Evolutionary conservation across 257 asterid species (phyloP).

Genomic region (Rubia yunnanensis): DNA sequence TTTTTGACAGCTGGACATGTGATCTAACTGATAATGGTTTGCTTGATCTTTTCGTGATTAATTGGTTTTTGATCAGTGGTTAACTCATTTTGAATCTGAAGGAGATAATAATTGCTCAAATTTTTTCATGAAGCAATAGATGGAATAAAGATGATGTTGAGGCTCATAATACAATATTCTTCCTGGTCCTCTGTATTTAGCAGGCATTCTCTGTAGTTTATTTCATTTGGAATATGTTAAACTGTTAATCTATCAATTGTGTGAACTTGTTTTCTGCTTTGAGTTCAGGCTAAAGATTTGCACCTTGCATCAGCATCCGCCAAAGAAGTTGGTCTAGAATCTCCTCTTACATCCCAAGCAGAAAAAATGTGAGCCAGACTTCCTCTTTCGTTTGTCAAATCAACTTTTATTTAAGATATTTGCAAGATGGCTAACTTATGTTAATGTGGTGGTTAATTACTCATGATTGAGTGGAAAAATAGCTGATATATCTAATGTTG

Average conservation of each 20-base stretch:
- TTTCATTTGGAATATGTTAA: not conserved
- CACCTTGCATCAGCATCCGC: constrained; percentile 67
- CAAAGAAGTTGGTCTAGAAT: constrained; percentile 41
- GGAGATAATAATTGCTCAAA: not conserved
- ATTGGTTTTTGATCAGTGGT: not conserved
- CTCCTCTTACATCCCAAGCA: constrained; percentile 55
- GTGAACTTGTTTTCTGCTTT: not conserved
- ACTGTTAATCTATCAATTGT: not conserved
- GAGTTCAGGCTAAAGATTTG: constrained; percentile 78
- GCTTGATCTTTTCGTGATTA: not conserved
- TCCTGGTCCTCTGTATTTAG: not conserved
- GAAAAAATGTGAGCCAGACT: constrained; percentile 53
- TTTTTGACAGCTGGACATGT: not conserved
- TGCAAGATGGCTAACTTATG: not conserved
- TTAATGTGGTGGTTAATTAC: not conserved
- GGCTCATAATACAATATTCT: not conserved
- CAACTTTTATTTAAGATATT: not conserved
- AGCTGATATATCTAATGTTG: not conserved
- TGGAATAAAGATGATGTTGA: not conserved
- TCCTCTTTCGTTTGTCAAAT: not conserved
- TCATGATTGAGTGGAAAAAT: not conserved
- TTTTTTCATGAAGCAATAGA: not conserved
- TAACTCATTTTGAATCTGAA: not conserved
- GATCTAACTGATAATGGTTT: no score
- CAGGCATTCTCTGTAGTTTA: not conserved